Evolutionary conservation across 495 filamentous ascomycete genomes (phyloP).

Genomic region (Cladorrhinum samala): DNA sequence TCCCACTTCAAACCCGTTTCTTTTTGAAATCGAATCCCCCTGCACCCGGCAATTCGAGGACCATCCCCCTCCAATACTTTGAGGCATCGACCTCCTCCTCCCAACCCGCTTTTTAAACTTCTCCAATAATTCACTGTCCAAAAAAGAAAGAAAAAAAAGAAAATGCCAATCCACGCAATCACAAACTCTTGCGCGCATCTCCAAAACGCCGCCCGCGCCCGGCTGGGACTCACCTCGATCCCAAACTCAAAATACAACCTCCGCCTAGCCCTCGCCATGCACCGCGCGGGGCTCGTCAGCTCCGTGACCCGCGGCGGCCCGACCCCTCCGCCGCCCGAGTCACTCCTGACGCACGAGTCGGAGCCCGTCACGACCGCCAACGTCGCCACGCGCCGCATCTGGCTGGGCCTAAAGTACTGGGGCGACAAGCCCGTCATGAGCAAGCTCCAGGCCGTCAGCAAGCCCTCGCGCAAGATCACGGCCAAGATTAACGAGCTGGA

Average conservation of each 20-base stretch:
- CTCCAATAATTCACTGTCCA: not conserved
- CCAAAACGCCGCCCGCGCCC: slow-evolving; percentile 84
- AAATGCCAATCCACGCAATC: slow-evolving; percentile 83
- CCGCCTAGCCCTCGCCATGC: slow-evolving; percentile 65
- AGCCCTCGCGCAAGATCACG: slow-evolving; percentile 66
- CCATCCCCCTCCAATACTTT: too few relatives aligned
- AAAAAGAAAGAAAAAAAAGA: slow-evolving; percentile 1
- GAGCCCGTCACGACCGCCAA: slow-evolving; percentile 72
- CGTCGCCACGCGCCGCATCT: slow-evolving; percentile 68
- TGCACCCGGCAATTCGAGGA: too few relatives aligned
- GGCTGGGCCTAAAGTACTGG: slow-evolving; percentile 93
- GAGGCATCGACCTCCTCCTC: not conserved
- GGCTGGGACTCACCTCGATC: slow-evolving; percentile 80
- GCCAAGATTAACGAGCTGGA: slow-evolving; percentile 56
- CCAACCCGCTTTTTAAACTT: too few relatives aligned
- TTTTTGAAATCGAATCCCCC: too few relatives aligned
- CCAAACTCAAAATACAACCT: slow-evolving; percentile 78
- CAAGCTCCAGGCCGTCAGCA: slow-evolving; percentile 63
- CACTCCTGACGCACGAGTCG: slow-evolving; percentile 43
- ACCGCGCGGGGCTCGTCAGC: slow-evolving; percentile 74
- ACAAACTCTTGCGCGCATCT: slow-evolving; percentile 83
- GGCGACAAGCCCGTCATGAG: slow-evolving; percentile 77
- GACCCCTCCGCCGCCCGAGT: slow-evolving; percentile 53
- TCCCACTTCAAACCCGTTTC: too few relatives aligned
- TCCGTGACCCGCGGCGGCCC: slow-evolving; percentile 74